phyloP scores from a whole-genome alignment of 2,329 filamentous ascomycete species.

The Fusarium sp. region DNA sequence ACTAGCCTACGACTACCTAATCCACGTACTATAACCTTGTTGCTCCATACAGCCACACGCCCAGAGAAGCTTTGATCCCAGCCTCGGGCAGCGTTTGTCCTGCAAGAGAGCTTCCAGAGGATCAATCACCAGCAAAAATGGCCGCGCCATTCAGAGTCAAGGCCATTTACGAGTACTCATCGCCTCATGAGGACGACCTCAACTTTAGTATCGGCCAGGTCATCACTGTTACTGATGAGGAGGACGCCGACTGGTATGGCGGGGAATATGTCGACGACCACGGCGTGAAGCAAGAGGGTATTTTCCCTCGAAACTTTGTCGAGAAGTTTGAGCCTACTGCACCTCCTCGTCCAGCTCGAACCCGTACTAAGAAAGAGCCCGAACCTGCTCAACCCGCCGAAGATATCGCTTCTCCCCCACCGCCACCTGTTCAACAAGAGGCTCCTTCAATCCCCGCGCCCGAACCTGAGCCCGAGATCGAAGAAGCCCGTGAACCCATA shows the following conservation, averaged over 20 bases:
- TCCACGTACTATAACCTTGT: constrained; percentile 30
- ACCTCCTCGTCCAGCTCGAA: constrained; percentile 83
- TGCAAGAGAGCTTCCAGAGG: constrained; percentile 42
- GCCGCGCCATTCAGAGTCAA: constrained; percentile 90
- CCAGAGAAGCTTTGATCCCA: constrained; percentile 41
- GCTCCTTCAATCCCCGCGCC: constrained; percentile 47
- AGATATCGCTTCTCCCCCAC: constrained; percentile 50
- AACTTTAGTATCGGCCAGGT: constrained; percentile 86
- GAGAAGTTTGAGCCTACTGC: constrained; percentile 93
- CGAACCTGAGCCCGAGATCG: constrained; percentile 53
- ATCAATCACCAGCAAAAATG: constrained; percentile 63
- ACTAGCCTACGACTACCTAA: constrained; percentile 19
- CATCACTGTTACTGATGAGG: constrained; percentile 91
- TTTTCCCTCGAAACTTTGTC: constrained; percentile 97
- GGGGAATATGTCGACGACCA: constrained; percentile 85
- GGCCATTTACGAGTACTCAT: constrained; percentile 93
- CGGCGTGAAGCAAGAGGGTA: constrained; percentile 81
- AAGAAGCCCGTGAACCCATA: constrained; percentile 48
- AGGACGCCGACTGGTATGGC: constrained; percentile 93
- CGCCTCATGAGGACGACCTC: constrained; percentile 93
- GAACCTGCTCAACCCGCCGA: constrained; percentile 51
- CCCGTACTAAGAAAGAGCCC: constrained; percentile 71
- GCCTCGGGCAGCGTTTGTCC: constrained; percentile 45
- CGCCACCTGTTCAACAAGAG: constrained; percentile 46
- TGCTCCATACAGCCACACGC: constrained; percentile 40